Evolutionary conservation across 306 rosid genomes (phyloP), one percentile per base, ranked within the genome.

Genomic region (Glycine soja): DNA sequence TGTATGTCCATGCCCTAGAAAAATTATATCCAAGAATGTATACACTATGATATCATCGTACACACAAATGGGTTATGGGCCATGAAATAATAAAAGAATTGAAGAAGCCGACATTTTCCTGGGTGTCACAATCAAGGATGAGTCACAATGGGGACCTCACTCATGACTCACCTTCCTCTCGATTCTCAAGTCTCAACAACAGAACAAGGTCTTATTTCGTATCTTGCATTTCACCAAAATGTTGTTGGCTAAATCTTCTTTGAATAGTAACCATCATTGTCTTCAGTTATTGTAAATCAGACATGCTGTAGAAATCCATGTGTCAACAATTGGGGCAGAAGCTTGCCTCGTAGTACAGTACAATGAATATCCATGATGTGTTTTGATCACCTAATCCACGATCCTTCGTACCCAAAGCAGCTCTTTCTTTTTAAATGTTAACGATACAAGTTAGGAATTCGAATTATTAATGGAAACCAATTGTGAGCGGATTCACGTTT

Each of bases 71-170:
- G 64, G 0, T 24, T 24, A 24, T 24, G 30, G 30, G 30, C 8
- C 71, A 59, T 62, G 57, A 36, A 19, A 61, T 36, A 43, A 67
- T 64, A 72, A 80, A 64, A 71, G 30, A 75, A 43, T 1, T 43
- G 81, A 64, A 71, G 38, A 75, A 18, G 68, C 61, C 59, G 75
- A 72, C 79, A 63, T 36, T 5, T 6, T 46, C 2, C 34, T 13
- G 0, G 67, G 72, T 88, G 77, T 90, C 97, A 15, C 8, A 70
- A 80, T 89, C 89, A 82, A 16, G 73, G 80, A 53, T 69, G 88
- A 89, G 85, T 89, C 90, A 87, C 78, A 34, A 34, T 40, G 54
- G 57, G 84, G 80, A 80, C 89, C 92, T 72, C 78, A 64, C 65
- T 65, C 56, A 71, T 81, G 85, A 82, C 85, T 80, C 87, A 72